Evolutionary conservation across 441 rosid genomes (phyloP).

Genomic region (Euphorbia celastroides): DNA sequence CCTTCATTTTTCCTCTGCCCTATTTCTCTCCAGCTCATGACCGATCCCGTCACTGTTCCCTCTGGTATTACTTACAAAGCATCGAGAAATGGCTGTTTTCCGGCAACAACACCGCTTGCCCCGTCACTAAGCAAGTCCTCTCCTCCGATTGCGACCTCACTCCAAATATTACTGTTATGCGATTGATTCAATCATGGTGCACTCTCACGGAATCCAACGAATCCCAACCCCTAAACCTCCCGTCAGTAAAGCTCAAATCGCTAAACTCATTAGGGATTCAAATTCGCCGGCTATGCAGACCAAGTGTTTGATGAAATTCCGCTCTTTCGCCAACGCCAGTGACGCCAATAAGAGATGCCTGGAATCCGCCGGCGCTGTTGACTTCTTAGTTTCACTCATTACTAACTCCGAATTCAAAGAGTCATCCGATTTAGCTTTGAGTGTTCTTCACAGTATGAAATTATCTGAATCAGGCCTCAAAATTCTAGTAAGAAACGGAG

Average conservation of each 20-base stretch:
- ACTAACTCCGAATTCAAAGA: slow-evolving; percentile 14
- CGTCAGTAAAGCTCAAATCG: slow-evolving; percentile 44
- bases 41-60: slow-evolving; percentile 64
- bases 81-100: slow-evolving; percentile 64
- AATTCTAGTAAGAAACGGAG: slow-evolving; percentile 43
- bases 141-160: slow-evolving; percentile 55
- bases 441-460: slow-evolving; percentile 49
- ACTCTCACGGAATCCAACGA: slow-evolving; percentile 65
- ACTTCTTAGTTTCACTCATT: slow-evolving; percentile 52
- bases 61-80: slow-evolving; percentile 77
- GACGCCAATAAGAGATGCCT: slow-evolving; percentile 55
- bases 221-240: slow-evolving; percentile 80
- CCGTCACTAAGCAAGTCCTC: slow-evolving; percentile 56
- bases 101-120: slow-evolving; percentile 49
- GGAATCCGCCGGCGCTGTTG: slow-evolving; percentile 65
- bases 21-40: slow-evolving; percentile 79
- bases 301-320: slow-evolving; percentile 44
- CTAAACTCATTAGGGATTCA: slow-evolving; percentile 49
- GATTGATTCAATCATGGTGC: slow-evolving; percentile 87
- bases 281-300: slow-evolving; percentile 41
- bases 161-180: slow-evolving; percentile 75
- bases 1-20: slow-evolving; percentile 73
- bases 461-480: slow-evolving; percentile 51
- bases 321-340: slow-evolving; percentile 48
- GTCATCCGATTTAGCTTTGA: slow-evolving; percentile 48